A percentile compares a stretch with the other conserved stretches of the same genome.
Conservation (phyloP, 1,284 basidiomycete genomes). For the Ceratobasidium sp. region DNA sequence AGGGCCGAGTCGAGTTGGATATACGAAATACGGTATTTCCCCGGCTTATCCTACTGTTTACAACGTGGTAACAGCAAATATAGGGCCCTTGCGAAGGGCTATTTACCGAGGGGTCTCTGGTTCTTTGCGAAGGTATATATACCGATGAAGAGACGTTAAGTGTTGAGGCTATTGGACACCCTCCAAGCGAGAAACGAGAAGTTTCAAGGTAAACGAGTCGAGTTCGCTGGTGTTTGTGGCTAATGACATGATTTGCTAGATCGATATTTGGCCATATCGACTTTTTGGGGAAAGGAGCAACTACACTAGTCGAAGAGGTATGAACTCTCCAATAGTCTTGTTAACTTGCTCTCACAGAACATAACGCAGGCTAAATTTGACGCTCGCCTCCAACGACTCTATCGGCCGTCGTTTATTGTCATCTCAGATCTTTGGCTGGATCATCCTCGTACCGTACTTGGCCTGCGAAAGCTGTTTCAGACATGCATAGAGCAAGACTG, state of each 20-base stretch:
- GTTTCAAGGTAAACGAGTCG: slow-evolving; percentile 70
- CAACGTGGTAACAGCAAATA: slow-evolving; percentile 12
- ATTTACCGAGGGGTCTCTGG: slow-evolving; percentile 96
- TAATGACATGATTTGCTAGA: slow-evolving; percentile 55
- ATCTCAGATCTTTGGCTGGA: slow-evolving; percentile 97
- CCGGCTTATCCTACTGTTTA: not conserved
- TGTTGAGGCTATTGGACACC: slow-evolving; percentile 95
- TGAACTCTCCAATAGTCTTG: slow-evolving; percentile 49
- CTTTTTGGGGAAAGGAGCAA: slow-evolving; percentile 91
- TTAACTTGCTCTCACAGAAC: slow-evolving; percentile 11
- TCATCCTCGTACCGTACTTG: slow-evolving; percentile 81
- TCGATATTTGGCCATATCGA: slow-evolving; percentile 95
- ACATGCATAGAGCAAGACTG: slow-evolving; percentile 90
- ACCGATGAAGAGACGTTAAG: slow-evolving; percentile 89
- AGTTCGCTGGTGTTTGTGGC: not conserved
- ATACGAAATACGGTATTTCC: slow-evolving; percentile 82
- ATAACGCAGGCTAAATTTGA: slow-evolving; percentile 65
- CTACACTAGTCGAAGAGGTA: slow-evolving; percentile 93
- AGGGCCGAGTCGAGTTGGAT: slow-evolving; percentile 90
- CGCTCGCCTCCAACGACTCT: slow-evolving; percentile 58
- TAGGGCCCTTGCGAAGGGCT: slow-evolving; percentile 95
- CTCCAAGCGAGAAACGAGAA: slow-evolving; percentile 90
- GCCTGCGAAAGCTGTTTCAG: slow-evolving; percentile 86
- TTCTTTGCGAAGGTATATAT: slow-evolving; percentile 96
- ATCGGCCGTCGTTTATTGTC: slow-evolving; percentile 89